Evolutionary conservation across 768 basidiomycete genomes (phyloP).

Genomic region (Lyophyllum decastes): DNA sequence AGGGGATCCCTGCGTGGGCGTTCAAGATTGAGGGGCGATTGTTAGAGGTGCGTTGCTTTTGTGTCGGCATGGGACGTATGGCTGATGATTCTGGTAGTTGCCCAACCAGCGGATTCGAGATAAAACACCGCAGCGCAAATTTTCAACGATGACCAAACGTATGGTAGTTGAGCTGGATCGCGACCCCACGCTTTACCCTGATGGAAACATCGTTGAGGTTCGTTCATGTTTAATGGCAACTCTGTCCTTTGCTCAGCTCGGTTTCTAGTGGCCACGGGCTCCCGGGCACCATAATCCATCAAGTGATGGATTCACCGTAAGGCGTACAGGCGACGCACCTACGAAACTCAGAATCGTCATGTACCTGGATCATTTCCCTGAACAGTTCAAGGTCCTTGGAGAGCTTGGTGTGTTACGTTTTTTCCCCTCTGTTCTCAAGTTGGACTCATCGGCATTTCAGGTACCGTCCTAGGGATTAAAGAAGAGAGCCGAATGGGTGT

Average conservation of each 20-base stretch:
- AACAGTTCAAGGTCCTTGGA: constrained; percentile 77
- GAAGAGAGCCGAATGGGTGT: constrained; percentile 84
- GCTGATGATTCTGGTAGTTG: constrained; percentile 38
- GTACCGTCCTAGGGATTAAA: constrained; percentile 70
- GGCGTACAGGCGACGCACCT: constrained; percentile 76
- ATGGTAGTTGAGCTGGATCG: constrained; percentile 88
- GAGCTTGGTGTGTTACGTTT: constrained; percentile 60
- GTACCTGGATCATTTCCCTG: constrained; percentile 84
- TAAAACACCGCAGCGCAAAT: constrained; percentile 66
- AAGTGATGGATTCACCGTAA: constrained; percentile 86
- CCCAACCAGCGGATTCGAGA: constrained; percentile 67
- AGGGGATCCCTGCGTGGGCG: constrained; percentile 88
- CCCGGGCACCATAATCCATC: constrained; percentile 56
- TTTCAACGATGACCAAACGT: constrained; percentile 82
- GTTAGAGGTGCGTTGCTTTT: constrained; percentile 59
- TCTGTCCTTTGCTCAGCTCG: not conserved
- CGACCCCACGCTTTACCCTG: constrained; percentile 77
- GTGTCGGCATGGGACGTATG: not conserved
- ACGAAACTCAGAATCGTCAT: constrained; percentile 84
- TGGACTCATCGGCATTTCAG: constrained; percentile 30
- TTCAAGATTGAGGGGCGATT: constrained; percentile 87
- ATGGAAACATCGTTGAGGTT: constrained; percentile 91
- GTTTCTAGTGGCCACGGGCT: constrained; percentile 60
- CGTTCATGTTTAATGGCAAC: constrained; percentile 14
- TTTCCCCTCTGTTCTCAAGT: not conserved